Evolutionary conservation across 352 stramenopile species (phyloP).

Genomic region (Globisporangium solare): DNA sequence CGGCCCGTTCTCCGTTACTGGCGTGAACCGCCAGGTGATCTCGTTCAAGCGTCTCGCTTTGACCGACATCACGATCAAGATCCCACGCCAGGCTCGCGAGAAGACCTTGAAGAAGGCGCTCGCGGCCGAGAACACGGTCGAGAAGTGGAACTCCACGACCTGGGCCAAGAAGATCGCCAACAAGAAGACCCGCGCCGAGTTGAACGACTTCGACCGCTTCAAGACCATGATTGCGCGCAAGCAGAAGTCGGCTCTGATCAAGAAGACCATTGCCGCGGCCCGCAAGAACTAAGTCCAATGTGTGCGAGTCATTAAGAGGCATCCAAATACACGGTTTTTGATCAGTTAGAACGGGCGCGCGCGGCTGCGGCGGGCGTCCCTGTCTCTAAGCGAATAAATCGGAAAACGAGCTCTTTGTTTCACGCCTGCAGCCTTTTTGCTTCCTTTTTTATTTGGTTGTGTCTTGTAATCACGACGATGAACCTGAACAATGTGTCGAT

Average conservation of each 20-base stretch:
- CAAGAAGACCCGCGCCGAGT: conserved; percentile 93
- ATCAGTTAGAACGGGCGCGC: conserved; percentile 9
- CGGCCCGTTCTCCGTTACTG: conserved; percentile 93
- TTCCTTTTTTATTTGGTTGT: background rate
- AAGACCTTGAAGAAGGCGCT: conserved; percentile 94
- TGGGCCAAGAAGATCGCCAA: conserved; percentile 98
- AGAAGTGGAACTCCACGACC: conserved; percentile 93
- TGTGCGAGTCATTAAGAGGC: background rate
- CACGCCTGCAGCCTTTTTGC: background rate
- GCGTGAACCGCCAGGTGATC: conserved; percentile 98
- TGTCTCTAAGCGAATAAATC: conserved; percentile 20
- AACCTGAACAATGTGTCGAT: no score
- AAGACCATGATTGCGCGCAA: conserved; percentile 99
- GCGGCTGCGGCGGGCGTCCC: background rate
- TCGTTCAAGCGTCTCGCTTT: conserved; percentile 96
- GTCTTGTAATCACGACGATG: background rate
- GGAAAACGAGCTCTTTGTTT: conserved; percentile 20
- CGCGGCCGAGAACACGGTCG: conserved; percentile 80
- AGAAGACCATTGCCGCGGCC: conserved; percentile 78
- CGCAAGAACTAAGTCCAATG: conserved; percentile 73
- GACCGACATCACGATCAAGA: conserved; percentile 96
- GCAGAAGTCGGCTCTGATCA: conserved; percentile 95
- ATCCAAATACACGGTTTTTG: conserved; percentile 12
- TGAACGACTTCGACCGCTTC: conserved; percentile 99
- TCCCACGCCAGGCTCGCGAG: conserved; percentile 92